Percentiles rank a stretch among this genome's conserved stretches.
Conservation (phyloP, 805 yeast species). For the Starmerella geochares region DNA sequence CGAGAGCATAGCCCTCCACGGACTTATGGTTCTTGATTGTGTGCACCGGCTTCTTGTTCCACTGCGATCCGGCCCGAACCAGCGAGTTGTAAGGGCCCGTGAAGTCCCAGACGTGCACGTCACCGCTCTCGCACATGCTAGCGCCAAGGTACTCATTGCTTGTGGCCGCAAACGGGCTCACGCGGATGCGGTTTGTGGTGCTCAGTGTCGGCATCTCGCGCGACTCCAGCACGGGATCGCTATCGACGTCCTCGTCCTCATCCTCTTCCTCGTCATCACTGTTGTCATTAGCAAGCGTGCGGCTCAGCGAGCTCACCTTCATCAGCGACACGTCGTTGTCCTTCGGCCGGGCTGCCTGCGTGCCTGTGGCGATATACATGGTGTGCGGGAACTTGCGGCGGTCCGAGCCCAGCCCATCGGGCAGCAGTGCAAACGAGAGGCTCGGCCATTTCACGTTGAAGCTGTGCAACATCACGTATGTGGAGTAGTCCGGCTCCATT, state of each 20-base stretch:
- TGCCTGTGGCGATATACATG: constrained; percentile 76
- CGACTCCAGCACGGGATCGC: constrained; percentile 76
- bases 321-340: constrained; percentile 82
- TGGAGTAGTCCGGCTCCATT: constrained; percentile 90
- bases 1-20: constrained; percentile 95
- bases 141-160: constrained; percentile 83
- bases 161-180: constrained; percentile 60
- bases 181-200: constrained; percentile 83
- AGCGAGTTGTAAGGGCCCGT: constrained; percentile 71
- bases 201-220: constrained; percentile 65
- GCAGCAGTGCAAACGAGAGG: constrained; percentile 76
- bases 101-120: constrained; percentile 73
- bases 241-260: constrained; percentile 61
- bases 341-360: constrained; percentile 78
- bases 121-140: constrained; percentile 81
- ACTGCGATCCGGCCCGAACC: constrained; percentile 73
- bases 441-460: constrained; percentile 96
- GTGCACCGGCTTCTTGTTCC: constrained; percentile 75
- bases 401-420: constrained; percentile 77
- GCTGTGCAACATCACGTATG: constrained; percentile 91
- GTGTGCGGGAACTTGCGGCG: constrained; percentile 86
- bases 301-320: constrained; percentile 69
- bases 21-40: constrained; percentile 78
- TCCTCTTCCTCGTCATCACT: constrained; percentile 71
- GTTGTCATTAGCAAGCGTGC: constrained; percentile 78